A percentile compares a stretch with the other conserved stretches of the same genome.
Conservation (phyloP, 1,284 basidiomycete species). For the Puccinia triticina region DNA sequence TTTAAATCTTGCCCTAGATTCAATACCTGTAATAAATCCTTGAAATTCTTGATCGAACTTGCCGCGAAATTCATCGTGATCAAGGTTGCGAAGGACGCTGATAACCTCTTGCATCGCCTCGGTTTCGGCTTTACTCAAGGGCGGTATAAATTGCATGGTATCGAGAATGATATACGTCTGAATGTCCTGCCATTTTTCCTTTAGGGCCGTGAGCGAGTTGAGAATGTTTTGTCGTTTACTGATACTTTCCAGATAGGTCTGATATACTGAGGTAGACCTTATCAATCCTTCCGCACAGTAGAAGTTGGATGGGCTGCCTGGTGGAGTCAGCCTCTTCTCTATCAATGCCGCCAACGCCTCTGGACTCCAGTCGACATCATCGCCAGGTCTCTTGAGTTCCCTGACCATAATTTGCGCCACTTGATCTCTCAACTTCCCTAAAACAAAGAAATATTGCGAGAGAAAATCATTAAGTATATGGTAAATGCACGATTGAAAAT, state of each 20-base stretch:
- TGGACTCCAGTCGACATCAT: background rate
- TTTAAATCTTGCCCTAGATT: background rate
- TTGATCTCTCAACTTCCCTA: background rate
- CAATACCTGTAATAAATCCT: background rate
- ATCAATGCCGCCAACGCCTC: background rate
- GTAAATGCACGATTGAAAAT: too few relatives aligned
- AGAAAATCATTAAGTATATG: too few relatives aligned
- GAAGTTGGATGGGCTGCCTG: background rate
- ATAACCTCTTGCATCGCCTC: background rate
- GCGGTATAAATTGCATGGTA: background rate
- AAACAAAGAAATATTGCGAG: background rate
- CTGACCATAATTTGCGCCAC: background rate
- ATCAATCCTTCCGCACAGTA: background rate
- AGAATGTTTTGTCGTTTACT: background rate
- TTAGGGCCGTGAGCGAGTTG: background rate
- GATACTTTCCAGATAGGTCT: conserved; percentile 15
- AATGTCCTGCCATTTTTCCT: background rate
- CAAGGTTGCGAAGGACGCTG: background rate
- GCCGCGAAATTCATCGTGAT: background rate
- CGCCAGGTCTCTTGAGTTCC: background rate
- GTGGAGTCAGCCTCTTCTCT: background rate
- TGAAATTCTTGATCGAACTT: background rate
- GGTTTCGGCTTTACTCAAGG: background rate
- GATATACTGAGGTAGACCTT: background rate
- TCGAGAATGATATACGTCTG: background rate